Evolutionary conservation across 2,329 filamentous ascomycete species (phyloP).

Genomic region (Domatiomyces globalis): DNA sequence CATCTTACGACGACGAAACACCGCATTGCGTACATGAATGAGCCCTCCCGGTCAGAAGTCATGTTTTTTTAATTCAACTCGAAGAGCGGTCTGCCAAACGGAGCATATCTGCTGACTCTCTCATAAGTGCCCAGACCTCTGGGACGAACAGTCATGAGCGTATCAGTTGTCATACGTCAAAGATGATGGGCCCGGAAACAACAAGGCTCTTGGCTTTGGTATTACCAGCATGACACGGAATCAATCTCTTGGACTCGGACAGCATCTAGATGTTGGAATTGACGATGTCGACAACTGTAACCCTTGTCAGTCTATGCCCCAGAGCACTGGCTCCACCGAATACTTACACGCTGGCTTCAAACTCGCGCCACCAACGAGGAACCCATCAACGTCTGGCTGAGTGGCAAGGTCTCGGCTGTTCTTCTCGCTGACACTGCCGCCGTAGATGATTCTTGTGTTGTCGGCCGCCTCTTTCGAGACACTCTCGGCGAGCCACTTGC

Average conservation of each 20-base stretch:
- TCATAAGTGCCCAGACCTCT: background rate
- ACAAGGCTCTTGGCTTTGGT: background rate
- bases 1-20: background rate
- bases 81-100: background rate
- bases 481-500: conserved; percentile 63
- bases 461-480: conserved; percentile 68
- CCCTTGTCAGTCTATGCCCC: conserved; percentile 4
- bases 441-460: conserved; percentile 87
- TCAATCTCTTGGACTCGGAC: background rate
- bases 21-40: too few species aligned
- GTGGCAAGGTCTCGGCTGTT: conserved; percentile 89
- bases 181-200: background rate
- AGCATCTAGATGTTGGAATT: conserved; percentile 36
- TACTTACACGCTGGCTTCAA: conserved; percentile 85
- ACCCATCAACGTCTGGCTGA: conserved; percentile 91
- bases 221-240: background rate
- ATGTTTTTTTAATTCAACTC: background rate
- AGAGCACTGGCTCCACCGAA: background rate
- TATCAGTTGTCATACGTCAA: background rate
- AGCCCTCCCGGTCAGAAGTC: background rate
- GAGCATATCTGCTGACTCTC: background rate
- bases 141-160: background rate
- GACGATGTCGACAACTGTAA: conserved; percentile 51
- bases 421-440: conserved; percentile 93
- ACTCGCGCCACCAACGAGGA: conserved; percentile 90